These are phyloP conservation scores for Hypholoma sublateritium DNA, from an alignment of 768 basidiomycete species.

Conservation along the genomic window DNA sequence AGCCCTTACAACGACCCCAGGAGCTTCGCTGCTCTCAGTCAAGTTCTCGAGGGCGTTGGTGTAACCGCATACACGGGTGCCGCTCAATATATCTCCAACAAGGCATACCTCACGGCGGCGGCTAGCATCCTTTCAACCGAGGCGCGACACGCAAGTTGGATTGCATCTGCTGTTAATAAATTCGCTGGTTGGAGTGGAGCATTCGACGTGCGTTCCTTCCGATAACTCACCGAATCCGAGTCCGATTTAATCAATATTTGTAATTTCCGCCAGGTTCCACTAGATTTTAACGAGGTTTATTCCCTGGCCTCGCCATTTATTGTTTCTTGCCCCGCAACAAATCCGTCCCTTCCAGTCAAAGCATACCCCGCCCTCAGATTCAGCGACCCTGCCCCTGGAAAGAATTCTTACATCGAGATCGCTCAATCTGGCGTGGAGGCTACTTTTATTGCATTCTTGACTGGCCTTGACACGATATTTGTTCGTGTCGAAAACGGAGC, in stretches of 20 bases:
- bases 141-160: constrained; percentile 58
- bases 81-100: constrained; percentile 43
- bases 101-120: constrained; percentile 48
- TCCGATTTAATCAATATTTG: not conserved
- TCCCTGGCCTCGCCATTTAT: constrained; percentile 49
- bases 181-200: constrained; percentile 48
- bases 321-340: constrained; percentile 50
- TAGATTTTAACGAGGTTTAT: constrained; percentile 25
- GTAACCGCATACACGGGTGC: constrained; percentile 59
- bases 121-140: constrained; percentile 59
- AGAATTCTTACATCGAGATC: constrained; percentile 12
- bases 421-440: constrained; percentile 8
- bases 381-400: constrained; percentile 26
- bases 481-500: constrained; percentile 29
- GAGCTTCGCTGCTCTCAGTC: constrained; percentile 48
- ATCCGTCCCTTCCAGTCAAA: constrained; percentile 51
- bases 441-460: constrained; percentile 41
- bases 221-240: not conserved
- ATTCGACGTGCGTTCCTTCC: constrained; percentile 34
- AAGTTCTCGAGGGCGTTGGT: constrained; percentile 48
- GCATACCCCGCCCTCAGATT: constrained; percentile 50
- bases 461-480: constrained; percentile 40
- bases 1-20: constrained; percentile 36
- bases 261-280: constrained; percentile 18
- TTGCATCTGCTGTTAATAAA: constrained; percentile 43